These are phyloP conservation scores for Pogostemon cablin DNA, from an alignment of 257 asterid species.

Conservation along the genomic window DNA sequence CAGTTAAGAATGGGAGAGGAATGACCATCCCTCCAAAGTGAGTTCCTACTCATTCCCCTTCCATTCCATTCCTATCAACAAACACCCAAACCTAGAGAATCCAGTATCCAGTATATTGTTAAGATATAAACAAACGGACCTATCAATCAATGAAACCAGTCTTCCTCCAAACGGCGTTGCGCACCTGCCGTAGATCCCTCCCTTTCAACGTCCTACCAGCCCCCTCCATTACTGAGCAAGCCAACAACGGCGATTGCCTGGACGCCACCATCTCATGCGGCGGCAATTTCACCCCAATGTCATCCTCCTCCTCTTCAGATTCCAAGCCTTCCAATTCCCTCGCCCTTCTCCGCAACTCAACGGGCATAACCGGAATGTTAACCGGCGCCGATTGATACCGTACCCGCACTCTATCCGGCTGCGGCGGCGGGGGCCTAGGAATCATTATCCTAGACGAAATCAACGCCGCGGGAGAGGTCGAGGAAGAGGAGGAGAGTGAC, in stretches of 20 bases:
- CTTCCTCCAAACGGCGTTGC: slow-evolving; percentile 64
- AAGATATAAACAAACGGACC: slow-evolving; percentile 29
- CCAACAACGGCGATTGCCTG: slow-evolving; percentile 51
- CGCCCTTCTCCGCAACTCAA: slow-evolving; percentile 42
- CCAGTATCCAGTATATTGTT: background rate
- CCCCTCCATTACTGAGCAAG: slow-evolving; percentile 76
- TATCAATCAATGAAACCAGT: slow-evolving; percentile 69
- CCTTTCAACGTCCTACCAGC: slow-evolving; percentile 80
- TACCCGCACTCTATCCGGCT: slow-evolving; percentile 26
- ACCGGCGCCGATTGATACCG: slow-evolving; percentile 69
- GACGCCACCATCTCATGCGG: slow-evolving; percentile 70
- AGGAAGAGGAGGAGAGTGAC: slow-evolving; percentile 46
- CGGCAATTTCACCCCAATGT: slow-evolving; percentile 43
- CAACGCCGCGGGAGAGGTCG: slow-evolving; percentile 43
- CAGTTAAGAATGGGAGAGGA: background rate
- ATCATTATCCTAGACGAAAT: slow-evolving; percentile 47
- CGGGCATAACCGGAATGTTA: slow-evolving; percentile 58
- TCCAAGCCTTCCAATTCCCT: slow-evolving; percentile 43
- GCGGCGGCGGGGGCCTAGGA: slow-evolving; percentile 53
- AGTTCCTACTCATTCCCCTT: slow-evolving; percentile 7
- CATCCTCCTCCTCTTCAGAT: slow-evolving; percentile 43
- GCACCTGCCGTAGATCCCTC: slow-evolving; percentile 77
- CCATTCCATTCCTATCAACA: background rate
- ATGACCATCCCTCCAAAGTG: background rate
- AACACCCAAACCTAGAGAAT: slow-evolving; percentile 7